Percentiles rank a stretch among this genome's conserved stretches.
These are phyloP conservation scores for Curvularia sp. DNA, from an alignment of 2,329 filamentous ascomycete species.

Conservation along the genomic window DNA sequence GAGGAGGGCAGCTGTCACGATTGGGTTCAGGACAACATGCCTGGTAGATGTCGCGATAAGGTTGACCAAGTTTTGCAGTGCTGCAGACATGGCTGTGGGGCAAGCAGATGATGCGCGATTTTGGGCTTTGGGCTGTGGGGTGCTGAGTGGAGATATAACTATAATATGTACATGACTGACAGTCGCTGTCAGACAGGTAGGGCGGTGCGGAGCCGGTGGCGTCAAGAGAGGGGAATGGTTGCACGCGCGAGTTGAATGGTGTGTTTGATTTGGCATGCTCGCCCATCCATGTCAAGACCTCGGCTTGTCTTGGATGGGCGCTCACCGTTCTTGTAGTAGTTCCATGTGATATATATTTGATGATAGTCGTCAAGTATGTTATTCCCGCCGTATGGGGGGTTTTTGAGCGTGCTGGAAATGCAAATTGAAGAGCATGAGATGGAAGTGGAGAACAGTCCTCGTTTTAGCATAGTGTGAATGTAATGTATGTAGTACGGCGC, in stretches of 20 bases:
- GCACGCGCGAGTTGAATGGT: not conserved
- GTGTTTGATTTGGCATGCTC: constrained; percentile 7
- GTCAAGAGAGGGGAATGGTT: constrained; percentile 10
- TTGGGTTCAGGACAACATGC: constrained; percentile 41
- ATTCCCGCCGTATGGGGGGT: not conserved
- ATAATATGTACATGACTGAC: not conserved
- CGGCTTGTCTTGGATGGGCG: constrained; percentile 1
- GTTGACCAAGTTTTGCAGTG: constrained; percentile 25
- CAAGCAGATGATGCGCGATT: not conserved
- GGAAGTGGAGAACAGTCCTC: not conserved
- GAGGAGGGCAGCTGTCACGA: constrained; percentile 41
- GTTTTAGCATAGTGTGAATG: not conserved
- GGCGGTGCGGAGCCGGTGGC: constrained; percentile 13
- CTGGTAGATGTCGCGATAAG: constrained; percentile 32
- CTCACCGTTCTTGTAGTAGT: not conserved
- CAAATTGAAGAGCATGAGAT: not conserved
- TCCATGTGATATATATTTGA: no score
- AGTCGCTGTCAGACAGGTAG: not conserved
- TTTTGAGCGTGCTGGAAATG: not conserved
- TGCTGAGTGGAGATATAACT: not conserved
- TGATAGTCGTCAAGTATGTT: no score
- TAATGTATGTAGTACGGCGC: not conserved
- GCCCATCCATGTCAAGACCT: constrained; percentile 8
- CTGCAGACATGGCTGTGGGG: constrained; percentile 27
- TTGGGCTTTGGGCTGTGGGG: not conserved